Base-by-base conservation (phyloP, 2,329 filamentous ascomycete species). In the Fonsecaea monophora region DNA sequence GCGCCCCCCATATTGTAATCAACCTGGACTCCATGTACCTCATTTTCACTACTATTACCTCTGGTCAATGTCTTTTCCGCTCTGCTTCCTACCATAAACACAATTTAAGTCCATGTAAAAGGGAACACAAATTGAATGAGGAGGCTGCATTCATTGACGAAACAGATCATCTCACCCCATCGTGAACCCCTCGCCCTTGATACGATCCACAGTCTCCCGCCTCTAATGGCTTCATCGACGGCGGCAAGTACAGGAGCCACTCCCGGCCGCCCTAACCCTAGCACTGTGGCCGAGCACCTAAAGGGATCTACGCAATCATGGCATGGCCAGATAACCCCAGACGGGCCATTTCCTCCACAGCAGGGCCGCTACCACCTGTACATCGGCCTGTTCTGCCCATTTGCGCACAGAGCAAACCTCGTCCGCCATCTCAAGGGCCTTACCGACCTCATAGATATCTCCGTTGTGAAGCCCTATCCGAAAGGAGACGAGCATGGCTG, bases 401-500 rank as follows among this genome's bases (percentile, higher is more conserved):
- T 89, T 70, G 87, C 87, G 1, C 87, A 89, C 72, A 83, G 87
- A 10, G 84, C 77, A 15, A 87, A 87, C 70, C 77, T 89, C 10
- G 79, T 86, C 8, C 81, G 86, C 4, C 81, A 87, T 57, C 78
- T 89, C 57, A 87, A 88, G 72, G 84, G 85, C 38, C 81, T 90
- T 2, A 79, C 84, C 38, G 76, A 82, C 10, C 78, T 85, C 40
- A 83, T 89, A 53, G 68, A 70, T 53, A 72, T 88, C 21, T 87
- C 85, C 0, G 79, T 89, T 3, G 87, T 90, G 1, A 85, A 85
- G 70, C 84, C 88, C 0, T 90, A 90, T 68, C 89, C 89, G 0
- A 91, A 90, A 74, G 87, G 87, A 59, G 83, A 88, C 70, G 81
- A 84, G 18, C 82, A 84, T 7, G 87, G 88, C 38, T 89, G 86